Evolutionary conservation across 495 filamentous ascomycete genomes (phyloP), one percentile per base, ranked within the genome.

Genomic region (Saxispiralis lemnorum): DNA sequence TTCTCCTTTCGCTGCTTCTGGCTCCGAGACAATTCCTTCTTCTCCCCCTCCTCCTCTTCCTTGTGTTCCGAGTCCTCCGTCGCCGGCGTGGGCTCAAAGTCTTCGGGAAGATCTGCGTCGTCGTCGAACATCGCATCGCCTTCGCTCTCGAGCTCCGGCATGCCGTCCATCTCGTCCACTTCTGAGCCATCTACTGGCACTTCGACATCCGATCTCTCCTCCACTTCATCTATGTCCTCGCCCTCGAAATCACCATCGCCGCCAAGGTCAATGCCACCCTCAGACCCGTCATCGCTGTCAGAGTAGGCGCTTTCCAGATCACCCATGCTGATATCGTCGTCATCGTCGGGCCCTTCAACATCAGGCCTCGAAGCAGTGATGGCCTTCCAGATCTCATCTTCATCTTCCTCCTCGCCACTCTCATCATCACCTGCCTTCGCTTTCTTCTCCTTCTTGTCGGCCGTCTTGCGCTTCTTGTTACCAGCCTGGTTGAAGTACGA

Each of bases 401-500:
- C 50, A 21, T 24, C 41, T 15, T 49, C 54, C 5, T 44, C 54
- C 6, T 62, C 67, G 6, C 50, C 59, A 5, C 51, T 58, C 33
- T 59, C 60, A 39, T 66, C 66, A 66, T 78, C 75, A 39, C 58
- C 58, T 48, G 68, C 69, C 46, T 60, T 61, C 14, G 59, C 52
- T 56, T 66, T 67, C 46, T 75, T 71, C 57, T 79, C 75, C 21
- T 55, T 58, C 39, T 51, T 50, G 24, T 28, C 24, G 24, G 9
- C 5, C 18, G 49, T 46, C 40, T 59, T 56, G 9, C 59, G 59
- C 21, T 62, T 66, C 41, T 69, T 71, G 59, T 82, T 88, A 35
- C 79, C 80, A 34, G 85, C 62, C 41, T 79, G 72, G 47, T 71
- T 75, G 60, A 97, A 96, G 72, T 96, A 97, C 45, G 80, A 75